Conservation (phyloP, 2,329 filamentous ascomycete genomes). For the Diaporthe capsici region DNA sequence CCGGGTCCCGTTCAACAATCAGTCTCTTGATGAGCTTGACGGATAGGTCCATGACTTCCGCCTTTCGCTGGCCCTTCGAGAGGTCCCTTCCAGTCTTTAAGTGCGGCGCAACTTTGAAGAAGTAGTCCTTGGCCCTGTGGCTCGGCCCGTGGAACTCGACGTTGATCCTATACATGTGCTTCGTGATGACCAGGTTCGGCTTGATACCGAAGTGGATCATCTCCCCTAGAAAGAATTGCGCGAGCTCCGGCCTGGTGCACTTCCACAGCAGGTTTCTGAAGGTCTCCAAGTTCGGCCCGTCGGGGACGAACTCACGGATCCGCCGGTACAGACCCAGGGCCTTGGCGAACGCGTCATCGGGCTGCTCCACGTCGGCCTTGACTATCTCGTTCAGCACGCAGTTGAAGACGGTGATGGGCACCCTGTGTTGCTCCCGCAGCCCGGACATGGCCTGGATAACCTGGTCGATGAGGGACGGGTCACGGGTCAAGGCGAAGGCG, state of each 20-base stretch:
- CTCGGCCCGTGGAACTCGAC: conserved; percentile 37
- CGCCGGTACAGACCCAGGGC: conserved; percentile 39
- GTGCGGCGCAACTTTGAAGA: conserved; percentile 36
- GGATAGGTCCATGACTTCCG: conserved; percentile 38
- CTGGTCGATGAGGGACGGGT: conserved; percentile 60
- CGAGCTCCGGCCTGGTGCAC: conserved; percentile 40
- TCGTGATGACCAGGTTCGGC: conserved; percentile 29
- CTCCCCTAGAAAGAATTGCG: conserved; percentile 40
- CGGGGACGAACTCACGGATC: conserved; percentile 37
- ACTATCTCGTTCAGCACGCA: conserved; percentile 56
- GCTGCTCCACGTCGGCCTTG: conserved; percentile 5
- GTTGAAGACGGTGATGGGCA: conserved; percentile 58
- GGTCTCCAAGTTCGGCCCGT: conserved; percentile 34
- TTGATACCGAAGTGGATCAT: conserved; percentile 40
- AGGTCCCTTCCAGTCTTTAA: conserved; percentile 13
- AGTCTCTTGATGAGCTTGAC: conserved; percentile 40
- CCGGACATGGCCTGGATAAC: conserved; percentile 70
- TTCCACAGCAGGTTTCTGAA: conserved; percentile 40
- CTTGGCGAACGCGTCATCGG: conserved; percentile 37
- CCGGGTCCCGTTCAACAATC: conserved; percentile 40
- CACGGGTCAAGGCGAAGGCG: conserved; percentile 66
- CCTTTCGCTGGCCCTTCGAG: conserved; percentile 16
- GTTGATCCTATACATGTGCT: conserved; percentile 40
- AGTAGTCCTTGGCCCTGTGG: conserved; percentile 38
- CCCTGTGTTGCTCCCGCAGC: conserved; percentile 55